Evolutionary conservation across 805 yeast species (phyloP), one percentile per base, ranked within the genome.

Genomic region (Pichia gijzeniarum): DNA sequence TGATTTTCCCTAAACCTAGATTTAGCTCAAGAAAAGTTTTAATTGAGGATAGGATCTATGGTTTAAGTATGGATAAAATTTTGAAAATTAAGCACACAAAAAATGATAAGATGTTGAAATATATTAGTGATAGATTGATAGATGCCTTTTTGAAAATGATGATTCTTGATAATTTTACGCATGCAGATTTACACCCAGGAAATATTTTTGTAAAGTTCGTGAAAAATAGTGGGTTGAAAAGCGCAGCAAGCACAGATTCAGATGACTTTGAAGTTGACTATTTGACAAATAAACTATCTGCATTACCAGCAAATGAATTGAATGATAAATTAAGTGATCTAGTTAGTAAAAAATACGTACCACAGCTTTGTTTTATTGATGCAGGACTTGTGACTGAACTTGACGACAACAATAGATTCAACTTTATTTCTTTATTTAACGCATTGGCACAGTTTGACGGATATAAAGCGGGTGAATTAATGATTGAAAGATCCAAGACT

Each of bases 151-250:
- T 93, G 51, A 85, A 89, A 56, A 93, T 93, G 99, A 71, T 93
- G 50, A 83, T 93, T 42, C 65, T 91, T 44, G 95, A 93, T 66
- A 90, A 93, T 62, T 93, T 93, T 63, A 87, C 90, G 37, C 99
- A 93, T 62, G 91, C 98, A 0, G 99, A 93, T 66, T 70, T 93
- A 48, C 99, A 93, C 55, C 97, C 99, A 0, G 99, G 99, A 3
- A 93, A 93, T 62, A 86, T 93, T 58, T 77, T 89, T 71, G 76
- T 61, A 12, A 47, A 62, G 36, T 76, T 73, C 48, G 30, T 67
- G 18, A 77, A 78, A 48, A 63, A 32, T 4, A 28, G 40, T 16
- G 33, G 22, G 2, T 5, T 13, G 12, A 18, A 39, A 21, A 18
- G 62, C n/a, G n/a, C n/a, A 1, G 70, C 67, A 35, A 58, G 62